A percentile compares a stretch with the other conserved stretches of the same genome.
Evolutionary conservation across 768 basidiomycete genomes (phyloP).

Genomic region (Nidularia pulvinata): DNA sequence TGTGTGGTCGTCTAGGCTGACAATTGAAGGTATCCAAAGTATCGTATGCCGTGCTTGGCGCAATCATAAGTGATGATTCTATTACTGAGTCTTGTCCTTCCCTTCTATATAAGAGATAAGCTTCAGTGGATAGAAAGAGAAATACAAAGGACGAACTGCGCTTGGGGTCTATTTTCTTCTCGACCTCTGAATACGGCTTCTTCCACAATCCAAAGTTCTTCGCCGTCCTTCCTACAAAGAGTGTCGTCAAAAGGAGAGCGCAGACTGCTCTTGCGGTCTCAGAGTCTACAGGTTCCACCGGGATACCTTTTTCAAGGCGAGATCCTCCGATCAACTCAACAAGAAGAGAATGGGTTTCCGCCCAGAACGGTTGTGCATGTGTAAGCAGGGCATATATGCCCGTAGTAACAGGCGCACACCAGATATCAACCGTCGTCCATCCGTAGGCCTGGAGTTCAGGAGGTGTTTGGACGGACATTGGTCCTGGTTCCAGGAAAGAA

Average conservation of each 20-base stretch:
- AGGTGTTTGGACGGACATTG: constrained; percentile 71
- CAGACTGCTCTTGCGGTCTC: constrained; percentile 74
- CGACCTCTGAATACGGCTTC: neutral
- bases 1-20: too few species aligned
- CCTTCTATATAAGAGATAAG: too few species aligned
- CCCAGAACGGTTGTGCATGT: constrained; percentile 87
- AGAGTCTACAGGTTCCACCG: constrained; percentile 50
- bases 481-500: constrained; percentile 73
- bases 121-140: too few species aligned
- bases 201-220: constrained; percentile 57
- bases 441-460: constrained; percentile 80
- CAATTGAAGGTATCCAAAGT: too few species aligned
- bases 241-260: constrained; percentile 55
- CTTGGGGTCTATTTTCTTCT: neutral
- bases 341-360: constrained; percentile 50
- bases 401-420: constrained; percentile 81
- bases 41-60: too few species aligned
- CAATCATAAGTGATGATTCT: too few species aligned
- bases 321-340: constrained; percentile 41
- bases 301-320: constrained; percentile 19
- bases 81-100: too few species aligned
- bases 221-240: constrained; percentile 66
- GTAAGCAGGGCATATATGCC: constrained; percentile 81
- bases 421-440: constrained; percentile 85
- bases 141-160: neutral